Evolutionary conservation across 2,329 filamentous ascomycete species (phyloP).

Genomic region (Neobulgaria alba): DNA sequence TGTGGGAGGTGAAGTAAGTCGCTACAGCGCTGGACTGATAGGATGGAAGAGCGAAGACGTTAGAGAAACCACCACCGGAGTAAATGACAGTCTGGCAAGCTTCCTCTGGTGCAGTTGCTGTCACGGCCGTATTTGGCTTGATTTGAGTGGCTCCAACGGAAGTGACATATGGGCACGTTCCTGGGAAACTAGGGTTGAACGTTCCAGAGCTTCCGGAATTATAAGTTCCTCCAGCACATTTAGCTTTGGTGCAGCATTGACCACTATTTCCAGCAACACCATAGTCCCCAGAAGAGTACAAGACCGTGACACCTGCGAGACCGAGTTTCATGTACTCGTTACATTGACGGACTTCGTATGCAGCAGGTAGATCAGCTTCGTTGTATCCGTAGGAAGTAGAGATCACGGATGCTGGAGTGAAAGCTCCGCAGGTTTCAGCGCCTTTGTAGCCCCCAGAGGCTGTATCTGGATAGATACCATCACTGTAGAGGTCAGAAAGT

Average conservation of each 20-base stretch:
- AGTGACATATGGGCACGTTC: slow-evolving; percentile 59
- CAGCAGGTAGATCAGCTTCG: slow-evolving; percentile 10
- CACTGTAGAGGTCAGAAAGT: slow-evolving; percentile 7
- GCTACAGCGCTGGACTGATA: neutral
- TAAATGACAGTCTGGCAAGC: slow-evolving; percentile 55
- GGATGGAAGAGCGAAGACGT: neutral
- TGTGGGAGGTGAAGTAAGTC: slow-evolving; percentile 1
- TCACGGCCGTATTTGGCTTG: slow-evolving; percentile 25
- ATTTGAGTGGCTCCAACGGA: slow-evolving; percentile 52
- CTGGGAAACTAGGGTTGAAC: slow-evolving; percentile 48
- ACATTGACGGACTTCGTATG: slow-evolving; percentile 11
- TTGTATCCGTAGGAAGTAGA: slow-evolving; percentile 7
- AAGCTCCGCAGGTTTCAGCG: slow-evolving; percentile 37
- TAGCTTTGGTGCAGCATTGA: slow-evolving; percentile 12
- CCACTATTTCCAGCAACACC: slow-evolving; percentile 29
- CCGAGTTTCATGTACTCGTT: slow-evolving; percentile 14
- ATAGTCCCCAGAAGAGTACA: slow-evolving; percentile 15
- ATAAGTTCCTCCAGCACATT: slow-evolving; percentile 16
- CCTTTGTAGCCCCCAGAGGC: slow-evolving; percentile 30
- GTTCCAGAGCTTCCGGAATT: slow-evolving; percentile 16
- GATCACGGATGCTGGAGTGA: slow-evolving; percentile 38
- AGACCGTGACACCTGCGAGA: slow-evolving; percentile 9
- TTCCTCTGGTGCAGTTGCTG: slow-evolving; percentile 30
- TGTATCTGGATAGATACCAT: slow-evolving; percentile 29
- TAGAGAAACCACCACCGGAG: slow-evolving; percentile 26